A percentile compares a stretch with the other conserved stretches of the same genome.
Evolutionary conservation across 1,284 basidiomycete species (phyloP).

Genomic region (Phellinidium pouzarii): DNA sequence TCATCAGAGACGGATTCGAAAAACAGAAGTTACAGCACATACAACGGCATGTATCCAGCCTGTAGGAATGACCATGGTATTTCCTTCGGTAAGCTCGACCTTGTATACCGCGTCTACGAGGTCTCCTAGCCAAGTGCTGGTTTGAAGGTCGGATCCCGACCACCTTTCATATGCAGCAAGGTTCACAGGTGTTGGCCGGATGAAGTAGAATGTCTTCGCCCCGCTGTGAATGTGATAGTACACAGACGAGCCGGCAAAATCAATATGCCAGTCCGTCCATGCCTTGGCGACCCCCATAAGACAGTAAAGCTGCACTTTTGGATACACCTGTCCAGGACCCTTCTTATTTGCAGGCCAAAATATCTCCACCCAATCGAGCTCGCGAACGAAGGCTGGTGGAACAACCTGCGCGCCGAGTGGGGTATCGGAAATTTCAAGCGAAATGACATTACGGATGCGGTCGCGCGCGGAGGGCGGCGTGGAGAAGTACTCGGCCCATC

Average conservation of each 20-base stretch:
- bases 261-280: constrained; percentile 97
- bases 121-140: constrained; percentile 86
- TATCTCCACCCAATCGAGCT: constrained; percentile 95
- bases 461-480: constrained; percentile 59
- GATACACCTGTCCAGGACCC: constrained; percentile 72
- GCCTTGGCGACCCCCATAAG: constrained; percentile 84
- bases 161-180: constrained; percentile 84
- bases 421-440: constrained; percentile 78
- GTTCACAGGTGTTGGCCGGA: constrained; percentile 83
- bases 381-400: constrained; percentile 80
- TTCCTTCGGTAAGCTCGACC: constrained; percentile 75
- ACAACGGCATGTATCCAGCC: constrained; percentile 98
- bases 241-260: constrained; percentile 92
- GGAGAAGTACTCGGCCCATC: constrained; percentile 87
- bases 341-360: constrained; percentile 81
- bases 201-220: constrained; percentile 91
- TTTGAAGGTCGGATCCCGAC: constrained; percentile 88
- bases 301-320: constrained; percentile 95
- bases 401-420: constrained; percentile 68
- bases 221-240: constrained; percentile 88
- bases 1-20: constrained; percentile 1
- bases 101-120: constrained; percentile 84
- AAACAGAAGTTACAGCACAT: constrained; percentile 29
- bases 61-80: constrained; percentile 94
- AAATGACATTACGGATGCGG: constrained; percentile 88